Base-by-base conservation (phyloP, 2,329 filamentous ascomycete genomes). In the Claviceps digitariae region DNA sequence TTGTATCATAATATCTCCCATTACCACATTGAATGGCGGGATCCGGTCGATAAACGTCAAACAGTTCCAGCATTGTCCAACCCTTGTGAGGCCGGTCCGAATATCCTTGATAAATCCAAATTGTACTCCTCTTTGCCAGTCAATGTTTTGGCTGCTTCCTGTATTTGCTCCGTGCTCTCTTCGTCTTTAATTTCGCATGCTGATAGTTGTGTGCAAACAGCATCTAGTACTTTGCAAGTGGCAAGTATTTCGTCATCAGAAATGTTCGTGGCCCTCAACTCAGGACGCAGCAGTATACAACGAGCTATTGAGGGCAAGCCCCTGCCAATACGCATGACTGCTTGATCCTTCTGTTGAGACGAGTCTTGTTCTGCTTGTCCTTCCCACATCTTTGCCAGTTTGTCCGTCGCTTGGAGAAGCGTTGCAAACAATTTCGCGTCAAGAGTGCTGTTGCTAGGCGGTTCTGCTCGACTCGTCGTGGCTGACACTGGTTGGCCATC, bases 401-500 rank as follows among this genome's bases (percentile, higher is more conserved):
- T 52, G 21, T 52, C 31, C 29, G 34, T 50, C 23, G 54, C 54
- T 13, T 34, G 47, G 2, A 53, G 38, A 31, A 54, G 52, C 36
- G 41, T 46, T 9, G 13, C 29, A 25, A 12, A 29, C 13, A n/a
- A 41, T 15, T 45, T n/a, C 4, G 48, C 15, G 41, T 49, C 52
- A 5, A 54, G 38, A 15, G n/a, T 34, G 34, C 12, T 21, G 25
- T 29, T 29, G 49, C 4, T 21, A 25, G 20, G 21, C 9, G 21
- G 4, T 36, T 52, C 51, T 21, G 44, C 6, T n/a, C 10, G 25
- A 31, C 38, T 7, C 75, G 48, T 17, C 9, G 36, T 17, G 1
- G 36, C 15, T 17, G 36, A 8, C 36, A n/a, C 77, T 75, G n/a
- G 6, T 17, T 27, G 31, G 21, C 13, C 43, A 27, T 78, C 80